Evolutionary conservation across 2,329 filamentous ascomycete species (phyloP), one percentile per base, ranked within the genome.

Genomic region (Sporothrix globosa): DNA sequence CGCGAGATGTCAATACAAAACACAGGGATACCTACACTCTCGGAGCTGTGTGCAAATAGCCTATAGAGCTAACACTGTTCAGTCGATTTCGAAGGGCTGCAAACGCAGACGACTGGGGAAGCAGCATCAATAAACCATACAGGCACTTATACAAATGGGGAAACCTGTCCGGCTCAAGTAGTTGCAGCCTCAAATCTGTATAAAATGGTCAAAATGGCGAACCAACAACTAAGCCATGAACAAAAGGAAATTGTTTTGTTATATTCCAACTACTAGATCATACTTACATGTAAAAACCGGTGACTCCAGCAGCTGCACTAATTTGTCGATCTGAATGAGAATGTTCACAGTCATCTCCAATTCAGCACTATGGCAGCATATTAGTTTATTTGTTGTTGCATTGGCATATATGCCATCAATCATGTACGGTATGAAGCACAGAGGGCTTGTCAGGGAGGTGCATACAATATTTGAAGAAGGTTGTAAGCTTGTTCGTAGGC

Each of bases 291-390:
- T 99, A 77, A 99, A 99, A 1, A 99, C 96, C 0, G 96, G 96
- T 0, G 94, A 98, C 79, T 99, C 96, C 52, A 99, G 89, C 19
- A 99, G 86, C 79, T 99, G 96, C 14, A 99, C 96, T 19, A 99
- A 86, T 80, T 99, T 99, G 80, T 99, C 96, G 75, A 99, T 97
- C 79, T 99, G 96, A 56, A 99, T 99, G 69, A 99, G 87, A 81
- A 97, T 97, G 76, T 97, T 97, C 75, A 99, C 96, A 0, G 95
- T 98, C 93, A 99, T 98, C 79, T 99, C 96, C 65, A 99, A 85
- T 76, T 99, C 96, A 72, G 93, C 96, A 80, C 93, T 97, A 74
- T 46, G 19, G 24, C 14, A 27, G 27, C 9, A n/a, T 10, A 21
- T 63, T 63, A 63, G 58, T 21, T 19, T 14, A 11, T 46, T n/a